Conservation (phyloP, 306 rosid genomes). For the Inga leiocalycina region DNA sequence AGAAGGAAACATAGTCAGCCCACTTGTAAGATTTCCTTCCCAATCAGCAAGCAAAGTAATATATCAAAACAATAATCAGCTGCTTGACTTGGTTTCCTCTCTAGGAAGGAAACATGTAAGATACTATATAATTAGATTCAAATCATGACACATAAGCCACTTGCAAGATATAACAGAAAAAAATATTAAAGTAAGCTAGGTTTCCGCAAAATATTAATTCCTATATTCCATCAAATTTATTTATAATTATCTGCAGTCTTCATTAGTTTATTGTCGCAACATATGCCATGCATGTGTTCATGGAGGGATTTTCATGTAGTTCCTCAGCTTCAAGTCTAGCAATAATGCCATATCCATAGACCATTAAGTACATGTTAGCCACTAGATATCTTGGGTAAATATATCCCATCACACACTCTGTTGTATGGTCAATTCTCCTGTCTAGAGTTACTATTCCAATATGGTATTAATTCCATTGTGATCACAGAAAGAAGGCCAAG, state of each 20-base stretch:
- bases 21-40: no score
- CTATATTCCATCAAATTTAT: background rate
- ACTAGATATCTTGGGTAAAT: conserved; percentile 90
- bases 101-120: no score
- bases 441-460: conserved; percentile 32
- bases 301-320: background rate
- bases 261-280: background rate
- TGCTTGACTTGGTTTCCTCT: no score
- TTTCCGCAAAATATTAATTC: no score
- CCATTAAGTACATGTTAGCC: conserved; percentile 92
- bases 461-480: background rate
- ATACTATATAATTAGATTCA: no score
- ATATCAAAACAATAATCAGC: no score
- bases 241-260: background rate
- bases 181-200: no score
- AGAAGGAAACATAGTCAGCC: no score
- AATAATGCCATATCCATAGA: conserved; percentile 80
- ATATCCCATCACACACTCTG: conserved; percentile 75
- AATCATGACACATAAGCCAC: no score
- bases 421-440: conserved; percentile 75
- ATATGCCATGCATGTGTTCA: background rate
- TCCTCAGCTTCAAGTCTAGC: conserved; percentile 40
- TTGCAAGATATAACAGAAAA: no score
- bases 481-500: background rate
- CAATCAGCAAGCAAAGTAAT: no score